Evolutionary conservation across 495 filamentous ascomycete species (phyloP).

Genomic region (Pseudevernia furfuracea): DNA sequence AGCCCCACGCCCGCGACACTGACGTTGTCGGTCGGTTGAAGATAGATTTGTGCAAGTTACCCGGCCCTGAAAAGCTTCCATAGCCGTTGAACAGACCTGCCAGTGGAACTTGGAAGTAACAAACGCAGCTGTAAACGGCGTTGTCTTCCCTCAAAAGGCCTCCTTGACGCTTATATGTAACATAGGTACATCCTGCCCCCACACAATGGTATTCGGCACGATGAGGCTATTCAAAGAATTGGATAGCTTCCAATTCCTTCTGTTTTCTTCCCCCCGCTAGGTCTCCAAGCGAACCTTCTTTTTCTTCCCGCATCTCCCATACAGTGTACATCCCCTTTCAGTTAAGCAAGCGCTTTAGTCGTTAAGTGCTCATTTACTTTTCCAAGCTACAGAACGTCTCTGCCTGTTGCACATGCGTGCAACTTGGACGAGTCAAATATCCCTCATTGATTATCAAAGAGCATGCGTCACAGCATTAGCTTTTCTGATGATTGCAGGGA

Average conservation of each 20-base stretch:
- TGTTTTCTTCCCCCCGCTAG: neutral
- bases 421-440: neutral
- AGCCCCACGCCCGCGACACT: too few relatives aligned
- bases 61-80: constrained; percentile 9
- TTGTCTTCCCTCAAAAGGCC: neutral
- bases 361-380: neutral
- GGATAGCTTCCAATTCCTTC: neutral
- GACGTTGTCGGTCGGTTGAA: too few relatives aligned
- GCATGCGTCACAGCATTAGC: neutral
- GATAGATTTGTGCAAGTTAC: neutral
- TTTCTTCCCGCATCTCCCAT: neutral
- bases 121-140: neutral
- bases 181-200: neutral
- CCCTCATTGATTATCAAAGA: neutral
- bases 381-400: neutral
- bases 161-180: neutral
- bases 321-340: neutral
- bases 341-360: neutral
- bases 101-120: too few relatives aligned
- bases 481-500: neutral
- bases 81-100: constrained; percentile 5
- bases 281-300: neutral
- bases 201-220: neutral
- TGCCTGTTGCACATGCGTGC: neutral
- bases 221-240: neutral